Conservation (phyloP, 2,329 filamentous ascomycete species). For the Ambrosiella cleistominuta region DNA sequence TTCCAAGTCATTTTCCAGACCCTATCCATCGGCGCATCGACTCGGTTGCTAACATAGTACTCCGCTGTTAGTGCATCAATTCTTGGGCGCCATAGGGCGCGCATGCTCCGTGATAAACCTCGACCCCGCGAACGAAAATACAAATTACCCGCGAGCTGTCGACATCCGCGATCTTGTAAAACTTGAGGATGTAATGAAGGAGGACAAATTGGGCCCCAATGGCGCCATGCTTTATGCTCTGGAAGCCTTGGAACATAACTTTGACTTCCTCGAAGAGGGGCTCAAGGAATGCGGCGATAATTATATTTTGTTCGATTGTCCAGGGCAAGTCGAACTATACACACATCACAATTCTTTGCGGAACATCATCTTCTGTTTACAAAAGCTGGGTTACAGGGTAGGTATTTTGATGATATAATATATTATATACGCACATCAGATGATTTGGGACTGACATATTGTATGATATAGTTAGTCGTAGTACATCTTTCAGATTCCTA, state of each 20-base stretch:
- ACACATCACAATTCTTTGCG: conserved; percentile 85
- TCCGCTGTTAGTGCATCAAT: conserved; percentile 62
- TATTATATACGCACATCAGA: conserved; percentile 11
- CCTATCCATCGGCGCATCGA: not conserved
- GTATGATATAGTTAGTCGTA: conserved; percentile 54
- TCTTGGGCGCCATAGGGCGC: conserved; percentile 85
- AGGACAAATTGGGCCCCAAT: conserved; percentile 80
- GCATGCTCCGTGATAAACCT: conserved; percentile 93
- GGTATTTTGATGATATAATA: conserved; percentile 18
- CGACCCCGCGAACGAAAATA: conserved; percentile 89
- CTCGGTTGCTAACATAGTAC: not conserved
- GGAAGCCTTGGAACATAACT: conserved; percentile 85
- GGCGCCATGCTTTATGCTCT: conserved; percentile 84
- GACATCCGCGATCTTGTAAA: conserved; percentile 82
- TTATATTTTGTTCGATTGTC: conserved; percentile 89
- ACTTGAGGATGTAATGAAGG: conserved; percentile 85
- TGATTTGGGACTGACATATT: conserved; percentile 16
- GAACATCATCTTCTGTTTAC: conserved; percentile 77
- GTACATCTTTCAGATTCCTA: conserved; percentile 90
- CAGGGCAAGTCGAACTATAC: conserved; percentile 91
- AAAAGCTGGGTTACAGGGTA: conserved; percentile 86
- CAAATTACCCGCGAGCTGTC: conserved; percentile 72
- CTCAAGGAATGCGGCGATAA: conserved; percentile 70
- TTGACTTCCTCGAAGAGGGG: conserved; percentile 76
- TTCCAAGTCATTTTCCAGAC: not conserved